Percentiles rank a stretch among this genome's conserved stretches.
Evolutionary conservation across 495 filamentous ascomycete species (phyloP).

Genomic region (Penicillium canariense): DNA sequence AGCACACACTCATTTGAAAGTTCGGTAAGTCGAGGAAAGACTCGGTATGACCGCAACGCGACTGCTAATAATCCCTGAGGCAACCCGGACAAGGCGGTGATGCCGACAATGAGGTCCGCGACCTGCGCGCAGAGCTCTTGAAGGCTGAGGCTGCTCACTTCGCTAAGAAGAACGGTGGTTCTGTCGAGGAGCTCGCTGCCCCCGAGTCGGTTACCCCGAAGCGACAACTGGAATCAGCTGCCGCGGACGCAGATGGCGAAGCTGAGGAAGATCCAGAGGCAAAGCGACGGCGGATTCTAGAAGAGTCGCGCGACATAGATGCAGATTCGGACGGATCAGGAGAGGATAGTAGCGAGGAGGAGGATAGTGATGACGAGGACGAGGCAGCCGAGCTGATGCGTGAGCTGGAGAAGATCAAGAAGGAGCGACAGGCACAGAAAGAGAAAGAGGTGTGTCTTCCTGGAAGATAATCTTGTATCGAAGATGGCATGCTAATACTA

Average conservation of each 20-base stretch:
- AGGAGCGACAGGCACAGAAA: constrained; percentile 79
- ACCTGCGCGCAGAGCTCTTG: constrained; percentile 88
- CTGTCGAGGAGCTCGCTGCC: constrained; percentile 37
- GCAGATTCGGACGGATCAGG: constrained; percentile 75
- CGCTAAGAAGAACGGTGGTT: constrained; percentile 72
- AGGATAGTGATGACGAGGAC: constrained; percentile 71
- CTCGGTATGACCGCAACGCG: background rate
- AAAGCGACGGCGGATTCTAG: constrained; percentile 82
- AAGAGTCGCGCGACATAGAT: constrained; percentile 86
- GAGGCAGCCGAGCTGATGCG: constrained; percentile 87
- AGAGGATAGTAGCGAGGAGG: constrained; percentile 71
- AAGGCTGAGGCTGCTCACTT: constrained; percentile 84
- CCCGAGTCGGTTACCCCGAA: constrained; percentile 52
- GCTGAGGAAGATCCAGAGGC: constrained; percentile 64
- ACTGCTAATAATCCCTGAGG: constrained; percentile 37
- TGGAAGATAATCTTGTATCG: background rate
- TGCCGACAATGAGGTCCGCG: constrained; percentile 68
- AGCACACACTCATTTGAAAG: constrained; percentile 87
- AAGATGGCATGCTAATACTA: constrained; percentile 7
- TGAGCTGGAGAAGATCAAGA: constrained; percentile 92
- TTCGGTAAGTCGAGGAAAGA: constrained; percentile 51
- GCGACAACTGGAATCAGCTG: constrained; percentile 59
- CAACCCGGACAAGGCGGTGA: constrained; percentile 88
- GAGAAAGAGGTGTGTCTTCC: constrained; percentile 65
- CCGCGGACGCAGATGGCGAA: constrained; percentile 29